These are phyloP conservation scores for Trichoderma sp. DNA, from an alignment of 2,329 filamentous ascomycete species.

Conservation along the genomic window DNA sequence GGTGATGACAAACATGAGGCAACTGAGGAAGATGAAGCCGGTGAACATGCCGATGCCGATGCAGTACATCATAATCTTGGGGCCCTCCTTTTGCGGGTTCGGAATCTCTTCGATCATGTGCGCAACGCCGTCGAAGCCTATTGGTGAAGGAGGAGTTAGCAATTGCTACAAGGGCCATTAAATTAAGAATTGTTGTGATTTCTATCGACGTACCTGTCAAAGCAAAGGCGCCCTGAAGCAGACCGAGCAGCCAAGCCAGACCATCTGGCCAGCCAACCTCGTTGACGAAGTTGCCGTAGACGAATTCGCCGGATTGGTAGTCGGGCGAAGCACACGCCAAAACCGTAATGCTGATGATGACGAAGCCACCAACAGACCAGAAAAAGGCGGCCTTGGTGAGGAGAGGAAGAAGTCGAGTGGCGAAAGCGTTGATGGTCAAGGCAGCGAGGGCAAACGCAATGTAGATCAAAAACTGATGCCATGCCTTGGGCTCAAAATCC, in stretches of 20 bases:
- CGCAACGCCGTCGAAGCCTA: slow-evolving; percentile 53
- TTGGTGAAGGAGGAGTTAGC: neutral
- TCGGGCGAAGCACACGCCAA: slow-evolving; percentile 67
- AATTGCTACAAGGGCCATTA: neutral
- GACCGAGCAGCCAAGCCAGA: slow-evolving; percentile 59
- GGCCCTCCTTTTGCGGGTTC: slow-evolving; percentile 60
- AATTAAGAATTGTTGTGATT: neutral
- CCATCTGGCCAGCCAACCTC: slow-evolving; percentile 71
- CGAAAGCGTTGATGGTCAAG: slow-evolving; percentile 68
- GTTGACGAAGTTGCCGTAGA: slow-evolving; percentile 71
- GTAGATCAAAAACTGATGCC: slow-evolving; percentile 77
- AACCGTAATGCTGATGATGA: slow-evolving; percentile 70
- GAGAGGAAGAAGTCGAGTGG: slow-evolving; percentile 59
- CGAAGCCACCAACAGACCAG: slow-evolving; percentile 71
- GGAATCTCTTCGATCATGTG: slow-evolving; percentile 64
- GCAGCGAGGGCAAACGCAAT: slow-evolving; percentile 64
- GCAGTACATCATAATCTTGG: slow-evolving; percentile 68
- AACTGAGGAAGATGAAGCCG: slow-evolving; percentile 65
- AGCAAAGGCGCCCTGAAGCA: slow-evolving; percentile 57
- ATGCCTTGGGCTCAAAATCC: slow-evolving; percentile 59
- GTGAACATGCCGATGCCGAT: slow-evolving; percentile 66
- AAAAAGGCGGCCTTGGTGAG: slow-evolving; percentile 71
- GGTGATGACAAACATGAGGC: slow-evolving; percentile 66
- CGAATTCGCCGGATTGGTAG: slow-evolving; percentile 66
- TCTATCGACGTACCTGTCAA: slow-evolving; percentile 42